phyloP scores from a whole-genome alignment of 2,329 filamentous ascomycete species.

The Fusarium sp. region DNA sequence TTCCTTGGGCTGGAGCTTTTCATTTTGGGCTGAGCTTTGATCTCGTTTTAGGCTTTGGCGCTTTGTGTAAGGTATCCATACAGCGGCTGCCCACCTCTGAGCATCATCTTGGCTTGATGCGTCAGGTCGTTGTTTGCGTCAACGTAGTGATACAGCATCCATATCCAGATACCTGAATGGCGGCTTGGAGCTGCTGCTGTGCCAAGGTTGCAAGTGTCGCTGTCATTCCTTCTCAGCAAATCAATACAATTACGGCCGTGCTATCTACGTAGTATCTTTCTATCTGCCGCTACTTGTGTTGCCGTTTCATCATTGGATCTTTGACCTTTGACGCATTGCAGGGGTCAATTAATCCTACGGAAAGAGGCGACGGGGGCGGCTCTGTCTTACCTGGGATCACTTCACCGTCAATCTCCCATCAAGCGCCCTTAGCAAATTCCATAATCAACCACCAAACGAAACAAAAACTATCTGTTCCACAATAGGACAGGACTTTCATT shows the following conservation, averaged over 20 bases:
- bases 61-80: too few relatives aligned
- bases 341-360: conserved; percentile 32
- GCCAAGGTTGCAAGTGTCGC: background rate
- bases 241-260: conserved; percentile 11
- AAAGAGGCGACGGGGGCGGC: conserved; percentile 31
- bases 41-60: conserved; percentile 25
- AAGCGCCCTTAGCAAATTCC: conserved; percentile 23
- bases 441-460: conserved; percentile 23
- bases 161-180: background rate
- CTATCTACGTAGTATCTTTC: conserved; percentile 1
- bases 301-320: conserved; percentile 34
- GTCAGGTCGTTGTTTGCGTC: background rate
- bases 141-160: background rate
- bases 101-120: background rate
- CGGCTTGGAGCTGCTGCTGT: conserved; percentile 2
- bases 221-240: conserved; percentile 17
- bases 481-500: conserved; percentile 18
- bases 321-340: conserved; percentile 30
- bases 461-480: conserved; percentile 29
- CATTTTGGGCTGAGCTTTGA: conserved; percentile 25
- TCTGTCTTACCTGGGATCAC: conserved; percentile 27
- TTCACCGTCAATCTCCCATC: conserved; percentile 45
- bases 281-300: conserved; percentile 14
- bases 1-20: conserved; percentile 35
- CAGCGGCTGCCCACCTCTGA: conserved; percentile 8